phyloP scores from a whole-genome alignment of 1,284 basidiomycete genomes.

The Pascua guehoae region DNA sequence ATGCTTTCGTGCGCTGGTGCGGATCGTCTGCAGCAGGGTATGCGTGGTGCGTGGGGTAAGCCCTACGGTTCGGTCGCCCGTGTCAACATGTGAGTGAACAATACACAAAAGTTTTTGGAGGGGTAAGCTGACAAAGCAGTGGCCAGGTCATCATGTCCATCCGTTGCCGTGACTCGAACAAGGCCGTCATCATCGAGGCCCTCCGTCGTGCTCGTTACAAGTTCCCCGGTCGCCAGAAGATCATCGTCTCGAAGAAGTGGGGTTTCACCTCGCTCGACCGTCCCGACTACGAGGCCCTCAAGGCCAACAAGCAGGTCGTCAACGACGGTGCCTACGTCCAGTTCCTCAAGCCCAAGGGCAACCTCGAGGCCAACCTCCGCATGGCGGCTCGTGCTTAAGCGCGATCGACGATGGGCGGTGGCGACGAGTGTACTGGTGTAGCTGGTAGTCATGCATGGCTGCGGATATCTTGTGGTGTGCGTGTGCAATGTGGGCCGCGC shows the following conservation, averaged over 20 bases:
- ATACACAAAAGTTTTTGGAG: background rate
- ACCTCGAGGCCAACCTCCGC: conserved; percentile 77
- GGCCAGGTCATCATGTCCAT: conserved; percentile 96
- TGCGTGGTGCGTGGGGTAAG: conserved; percentile 99
- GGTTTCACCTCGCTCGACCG: conserved; percentile 95
- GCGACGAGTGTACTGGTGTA: conserved; percentile 18
- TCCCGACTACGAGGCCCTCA: conserved; percentile 82
- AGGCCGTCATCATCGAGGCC: conserved; percentile 89
- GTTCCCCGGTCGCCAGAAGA: conserved; percentile 99
- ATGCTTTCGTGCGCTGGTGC: conserved; percentile 99
- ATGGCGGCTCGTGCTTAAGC: conserved; percentile 68
- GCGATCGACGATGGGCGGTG: conserved; percentile 9
- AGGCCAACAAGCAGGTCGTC: conserved; percentile 80
- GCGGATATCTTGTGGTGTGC: conserved; percentile 1
- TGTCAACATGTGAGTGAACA: conserved; percentile 45
- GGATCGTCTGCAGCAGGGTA: conserved; percentile 95
- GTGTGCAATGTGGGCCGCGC: too few species aligned
- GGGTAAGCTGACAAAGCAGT: conserved; percentile 53
- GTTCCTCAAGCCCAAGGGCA: conserved; percentile 84
- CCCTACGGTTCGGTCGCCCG: conserved; percentile 69
- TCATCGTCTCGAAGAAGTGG: conserved; percentile 96
- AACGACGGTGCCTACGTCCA: conserved; percentile 61
- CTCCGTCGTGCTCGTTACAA: conserved; percentile 97
- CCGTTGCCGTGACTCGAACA: conserved; percentile 86
- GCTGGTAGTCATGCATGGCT: conserved; percentile 18